Evolutionary conservation across 768 basidiomycete species (phyloP).

Genomic region (Tulasnella calospora): DNA sequence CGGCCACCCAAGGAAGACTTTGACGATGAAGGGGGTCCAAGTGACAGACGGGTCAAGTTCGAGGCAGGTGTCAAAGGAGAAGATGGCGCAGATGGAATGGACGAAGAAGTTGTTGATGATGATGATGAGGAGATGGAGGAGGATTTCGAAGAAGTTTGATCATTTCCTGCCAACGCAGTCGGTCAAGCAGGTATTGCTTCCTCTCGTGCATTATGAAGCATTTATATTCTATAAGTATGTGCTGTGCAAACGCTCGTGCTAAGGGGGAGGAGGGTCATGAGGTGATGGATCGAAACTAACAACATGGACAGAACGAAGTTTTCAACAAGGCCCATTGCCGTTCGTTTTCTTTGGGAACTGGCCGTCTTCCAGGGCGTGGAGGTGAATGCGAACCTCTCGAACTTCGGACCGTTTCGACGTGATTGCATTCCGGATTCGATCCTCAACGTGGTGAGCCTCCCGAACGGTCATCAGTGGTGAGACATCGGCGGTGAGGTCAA

Average conservation of each 20-base stretch:
- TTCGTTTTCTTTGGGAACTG: neutral
- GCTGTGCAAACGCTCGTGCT: neutral
- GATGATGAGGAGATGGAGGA: constrained; percentile 27
- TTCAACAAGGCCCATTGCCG: constrained; percentile 6
- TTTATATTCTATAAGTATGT: constrained; percentile 4
- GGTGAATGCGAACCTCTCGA: constrained; percentile 50
- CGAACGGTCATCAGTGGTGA: constrained; percentile 52
- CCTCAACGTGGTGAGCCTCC: constrained; percentile 58
- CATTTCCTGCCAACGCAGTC: neutral
- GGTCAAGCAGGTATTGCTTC: neutral
- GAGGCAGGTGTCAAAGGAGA: neutral
- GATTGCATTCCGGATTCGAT: constrained; percentile 52
- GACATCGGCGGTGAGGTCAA: constrained; percentile 77
- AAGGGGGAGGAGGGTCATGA: neutral
- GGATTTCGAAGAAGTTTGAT: constrained; percentile 26
- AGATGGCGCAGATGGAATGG: neutral
- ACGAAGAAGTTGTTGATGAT: neutral
- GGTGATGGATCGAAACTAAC: neutral
- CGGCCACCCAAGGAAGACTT: neutral
- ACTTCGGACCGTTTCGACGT: constrained; percentile 59
- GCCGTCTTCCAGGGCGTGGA: constrained; percentile 15
- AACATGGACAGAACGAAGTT: neutral
- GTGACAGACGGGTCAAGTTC: neutral
- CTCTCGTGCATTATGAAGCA: neutral
- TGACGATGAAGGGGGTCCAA: constrained; percentile 19